Evolutionary conservation across 2,329 filamentous ascomycete genomes (phyloP), one percentile per base, ranked within the genome.

Genomic region (Venturia effusa): DNA sequence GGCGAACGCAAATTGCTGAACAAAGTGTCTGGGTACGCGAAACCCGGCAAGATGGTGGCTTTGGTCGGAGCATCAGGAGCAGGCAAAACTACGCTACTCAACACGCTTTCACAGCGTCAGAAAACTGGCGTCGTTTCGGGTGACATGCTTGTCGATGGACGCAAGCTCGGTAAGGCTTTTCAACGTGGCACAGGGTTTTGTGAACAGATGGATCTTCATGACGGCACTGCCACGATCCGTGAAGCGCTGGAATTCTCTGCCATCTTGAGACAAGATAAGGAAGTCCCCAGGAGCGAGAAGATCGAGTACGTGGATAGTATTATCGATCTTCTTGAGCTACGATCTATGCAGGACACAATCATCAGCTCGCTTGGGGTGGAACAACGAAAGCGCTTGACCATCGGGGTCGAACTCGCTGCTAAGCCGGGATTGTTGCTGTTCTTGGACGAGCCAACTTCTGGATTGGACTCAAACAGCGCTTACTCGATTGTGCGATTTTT

Each of bases 21-120:
- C 62, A 71, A 83, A 64, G 80, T 85, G 4, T 77, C 76, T 27
- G 83, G 76, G 8, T 84, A 75, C 72, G 81, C 84, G 1, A 83
- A 81, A 67, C 82, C 82, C 8, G 83, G 82, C 2, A 81, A 78
- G 0, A 74, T 84, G 17, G 84, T 79, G 4, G 80, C 78, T 0
- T 69, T 76, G 13, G 62, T 66, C 24, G 63, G 91, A 63, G 88
- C 88, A 1, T 90, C 85, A 4, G 89, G 89, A 54, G 90, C 91
- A 10, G 91, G 90, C 15, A 95, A 95, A 76, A 92, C 89, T 0
- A 94, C 90, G 0, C 77, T 95, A 0, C 79, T 95, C 22, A 92
- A 94, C 73, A 90, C 88, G 0, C 75, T 89, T 1, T 86, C 89
- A 0, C 88, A 92, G 70, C 83, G 90, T 2, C 87, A 91, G 71